phyloP scores from a whole-genome alignment of 768 basidiomycete species.

The Mycena amicta region DNA sequence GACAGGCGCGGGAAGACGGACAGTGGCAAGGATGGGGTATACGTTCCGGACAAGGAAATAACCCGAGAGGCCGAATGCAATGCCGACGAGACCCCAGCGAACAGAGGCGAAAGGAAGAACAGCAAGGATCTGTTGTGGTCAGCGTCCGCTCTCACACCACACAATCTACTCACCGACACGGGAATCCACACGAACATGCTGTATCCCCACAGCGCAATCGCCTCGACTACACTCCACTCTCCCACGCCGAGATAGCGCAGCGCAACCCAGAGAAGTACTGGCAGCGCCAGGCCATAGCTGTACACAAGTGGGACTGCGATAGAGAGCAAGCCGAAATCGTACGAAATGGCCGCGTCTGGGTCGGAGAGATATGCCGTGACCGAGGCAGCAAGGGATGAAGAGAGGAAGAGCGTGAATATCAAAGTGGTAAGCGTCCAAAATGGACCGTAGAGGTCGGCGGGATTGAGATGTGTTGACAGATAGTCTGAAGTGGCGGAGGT shows the following conservation, averaged over 20 bases:
- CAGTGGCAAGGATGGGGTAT: constrained; percentile 86
- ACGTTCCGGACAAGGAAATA: constrained; percentile 85
- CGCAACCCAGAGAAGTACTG: constrained; percentile 80
- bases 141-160: not conserved
- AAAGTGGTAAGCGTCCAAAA: constrained; percentile 98
- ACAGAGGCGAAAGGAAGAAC: constrained; percentile 83
- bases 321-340: constrained; percentile 84
- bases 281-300: constrained; percentile 81
- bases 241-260: constrained; percentile 86
- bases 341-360: constrained; percentile 59
- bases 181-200: constrained; percentile 88
- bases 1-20: constrained; percentile 39
- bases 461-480: constrained; percentile 62
- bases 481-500: constrained; percentile 54
- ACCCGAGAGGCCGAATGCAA: constrained; percentile 80
- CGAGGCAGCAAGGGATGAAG: constrained; percentile 88
- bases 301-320: constrained; percentile 87
- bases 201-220: constrained; percentile 80
- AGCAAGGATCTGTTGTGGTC: constrained; percentile 63
- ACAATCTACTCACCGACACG: constrained; percentile 60
- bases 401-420: constrained; percentile 90
- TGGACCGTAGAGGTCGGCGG: constrained; percentile 84
- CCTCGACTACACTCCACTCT: constrained; percentile 88
- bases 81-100: constrained; percentile 76
- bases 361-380: constrained; percentile 84